A percentile compares a stretch with the other conserved stretches of the same genome.
phyloP scores from a whole-genome alignment of 345 rosid genomes.

The thale cress (Arabidopsis thaliana) region TAIR10.1 NC_003070.9:94001-94500 shows the following conservation, averaged over 20 bases:
- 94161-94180: slow-evolving; percentile 95
- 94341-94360: slow-evolving; percentile 53
- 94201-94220: slow-evolving; percentile 64
- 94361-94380: slow-evolving; percentile 58
- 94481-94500: slow-evolving; percentile 99
- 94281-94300: slow-evolving; percentile 49
- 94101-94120: slow-evolving; percentile 70
- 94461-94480: slow-evolving; percentile 98
- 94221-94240: slow-evolving; percentile 87
- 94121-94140: slow-evolving; percentile 80
- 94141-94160: slow-evolving; percentile 89
- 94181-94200: slow-evolving; percentile 72
- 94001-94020: slow-evolving; percentile 86
- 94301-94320: not conserved
- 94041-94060: slow-evolving; percentile 87
- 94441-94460: slow-evolving; percentile 88
- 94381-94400: slow-evolving; percentile 39
- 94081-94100: slow-evolving; percentile 74
- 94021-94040: slow-evolving; percentile 82
- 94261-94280: slow-evolving; percentile 89
- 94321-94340: slow-evolving; percentile 21
- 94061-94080: slow-evolving; percentile 62
- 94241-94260: slow-evolving; percentile 95
- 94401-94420: slow-evolving; percentile 36
- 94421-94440: slow-evolving; percentile 57